A percentile compares a stretch with the other conserved stretches of the same genome.
Conservation (phyloP, 768 basidiomycete genomes). For the Chalciporus pseudorubinellus region DNA sequence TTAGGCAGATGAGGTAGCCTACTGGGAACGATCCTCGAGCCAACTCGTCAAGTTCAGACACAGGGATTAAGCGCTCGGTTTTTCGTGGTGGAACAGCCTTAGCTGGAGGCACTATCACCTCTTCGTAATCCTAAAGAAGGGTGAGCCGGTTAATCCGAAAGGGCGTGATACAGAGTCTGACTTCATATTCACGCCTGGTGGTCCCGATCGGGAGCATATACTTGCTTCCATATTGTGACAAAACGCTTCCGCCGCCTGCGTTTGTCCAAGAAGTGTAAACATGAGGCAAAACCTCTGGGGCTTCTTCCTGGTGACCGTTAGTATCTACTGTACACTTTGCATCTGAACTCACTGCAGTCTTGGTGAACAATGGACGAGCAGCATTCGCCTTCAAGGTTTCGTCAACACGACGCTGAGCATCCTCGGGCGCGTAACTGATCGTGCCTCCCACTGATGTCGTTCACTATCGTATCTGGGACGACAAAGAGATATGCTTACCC, state of each 20-base stretch:
- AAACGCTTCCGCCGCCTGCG: conserved; percentile 52
- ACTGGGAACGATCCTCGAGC: conserved; percentile 85
- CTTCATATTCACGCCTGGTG: conserved; percentile 61
- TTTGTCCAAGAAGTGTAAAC: conserved; percentile 75
- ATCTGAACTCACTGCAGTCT: conserved; percentile 43
- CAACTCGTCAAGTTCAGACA: conserved; percentile 73
- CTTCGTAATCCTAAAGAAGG: conserved; percentile 71
- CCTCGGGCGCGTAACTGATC: conserved; percentile 39
- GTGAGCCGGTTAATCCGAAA: conserved; percentile 7
- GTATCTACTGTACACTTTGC: background rate
- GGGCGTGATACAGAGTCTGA: conserved; percentile 29
- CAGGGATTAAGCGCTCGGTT: conserved; percentile 67
- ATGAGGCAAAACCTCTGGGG: conserved; percentile 73
- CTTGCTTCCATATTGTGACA: conserved; percentile 73
- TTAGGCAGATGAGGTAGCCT: conserved; percentile 18
- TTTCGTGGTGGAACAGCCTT: conserved; percentile 68
- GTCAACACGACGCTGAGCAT: conserved; percentile 62
- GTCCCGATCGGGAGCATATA: conserved; percentile 87
- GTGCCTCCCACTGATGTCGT: background rate
- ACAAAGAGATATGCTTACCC: conserved; percentile 6
- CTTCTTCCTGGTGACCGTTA: conserved; percentile 42
- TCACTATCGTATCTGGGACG: background rate
- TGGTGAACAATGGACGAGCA: conserved; percentile 61
- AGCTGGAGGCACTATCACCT: conserved; percentile 86
- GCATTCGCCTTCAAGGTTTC: conserved; percentile 58